phyloP scores from a whole-genome alignment of 108 stramenopile genomes.

The Cyclostephanos invisitatus region DNA sequence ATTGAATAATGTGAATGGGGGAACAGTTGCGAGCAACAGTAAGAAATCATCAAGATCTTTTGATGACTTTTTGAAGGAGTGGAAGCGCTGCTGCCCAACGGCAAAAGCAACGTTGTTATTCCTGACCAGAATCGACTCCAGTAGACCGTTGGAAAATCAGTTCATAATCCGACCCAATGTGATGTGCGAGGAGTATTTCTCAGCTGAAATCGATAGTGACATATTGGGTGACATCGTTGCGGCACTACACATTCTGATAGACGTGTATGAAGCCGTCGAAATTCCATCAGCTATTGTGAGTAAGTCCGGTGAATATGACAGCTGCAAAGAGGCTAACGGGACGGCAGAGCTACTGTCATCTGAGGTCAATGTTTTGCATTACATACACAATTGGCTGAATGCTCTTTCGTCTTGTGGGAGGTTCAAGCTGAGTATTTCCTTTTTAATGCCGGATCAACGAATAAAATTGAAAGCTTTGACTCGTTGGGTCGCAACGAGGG shows the following conservation, averaged over 20 bases:
- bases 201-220: conserved; percentile 36
- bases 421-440: conserved; percentile 36
- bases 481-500: too few species aligned
- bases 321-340: neutral
- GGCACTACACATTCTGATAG: conserved; percentile 31
- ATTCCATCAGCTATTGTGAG: neutral
- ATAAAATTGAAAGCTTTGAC: conserved; percentile 29
- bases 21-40: neutral
- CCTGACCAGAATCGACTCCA: conserved; percentile 16
- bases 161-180: conserved; percentile 15
- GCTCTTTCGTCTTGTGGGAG: conserved; percentile 28
- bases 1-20: too few species aligned
- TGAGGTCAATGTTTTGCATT: conserved; percentile 5
- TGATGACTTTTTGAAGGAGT: conserved; percentile 29
- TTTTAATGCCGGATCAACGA: conserved; percentile 24
- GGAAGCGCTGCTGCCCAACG: conserved; percentile 27
- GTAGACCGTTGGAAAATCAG: neutral
- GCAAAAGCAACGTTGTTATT: conserved; percentile 22
- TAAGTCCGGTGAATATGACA: neutral
- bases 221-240: conserved; percentile 31
- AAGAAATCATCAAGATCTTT: conserved; percentile 33
- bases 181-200: conserved; percentile 35
- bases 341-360: conserved; percentile 3
- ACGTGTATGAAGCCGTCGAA: neutral
- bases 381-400: conserved; percentile 22